Base-by-base conservation (phyloP, 805 yeast species). In the Babjeviella inositovora region DNA sequence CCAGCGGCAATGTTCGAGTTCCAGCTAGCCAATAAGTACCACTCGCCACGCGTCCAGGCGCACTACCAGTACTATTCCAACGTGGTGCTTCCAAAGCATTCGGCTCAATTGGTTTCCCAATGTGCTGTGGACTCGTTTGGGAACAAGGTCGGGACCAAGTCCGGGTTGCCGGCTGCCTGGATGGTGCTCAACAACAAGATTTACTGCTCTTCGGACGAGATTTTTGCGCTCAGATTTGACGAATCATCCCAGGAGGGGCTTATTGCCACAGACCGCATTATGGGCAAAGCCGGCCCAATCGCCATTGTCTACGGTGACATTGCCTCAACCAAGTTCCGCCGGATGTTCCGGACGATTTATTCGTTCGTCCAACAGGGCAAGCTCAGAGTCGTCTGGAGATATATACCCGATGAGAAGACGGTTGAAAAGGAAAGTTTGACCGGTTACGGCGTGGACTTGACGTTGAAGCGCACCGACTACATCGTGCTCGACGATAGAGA, bases 341-440 rank as follows among this genome's bases (percentile, higher is more conserved):
- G 50, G 5, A 72, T 77, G 48, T 70, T 80, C 35, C 41, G 53
- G 8, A 62, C 69, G 27, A 45, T 87, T 24, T 59, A 54, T 28
- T 60, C 63, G 18, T 68, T 71, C 27, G 74, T 93, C 0, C 37
- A 48, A 9, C 42, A 54, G 3, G 87, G 79, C 0, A 77, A 79
- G 37, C 39, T 84, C 14, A 58, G 77, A 23, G 76, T 80, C 41
- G 63, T 73, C 3, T 67, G 92, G 75, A 62, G 95, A 33, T 73
- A 82, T 34, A 54, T 67, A 8, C 73, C 76, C 0, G 28, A 19
- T 2, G 24, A 30, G 14, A 34, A 15, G 9, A 20, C 9, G 2
- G 27, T 11, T 8, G 34, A 42, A 9, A 25, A 26, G 8, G 62
- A 54, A 20, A 9, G 25, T 0, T 32, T 70, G 6, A 33, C 57